Evolutionary conservation across 768 basidiomycete species (phyloP), one percentile per base, ranked within the genome.

Genomic region (Leccinum disarticulatum): DNA sequence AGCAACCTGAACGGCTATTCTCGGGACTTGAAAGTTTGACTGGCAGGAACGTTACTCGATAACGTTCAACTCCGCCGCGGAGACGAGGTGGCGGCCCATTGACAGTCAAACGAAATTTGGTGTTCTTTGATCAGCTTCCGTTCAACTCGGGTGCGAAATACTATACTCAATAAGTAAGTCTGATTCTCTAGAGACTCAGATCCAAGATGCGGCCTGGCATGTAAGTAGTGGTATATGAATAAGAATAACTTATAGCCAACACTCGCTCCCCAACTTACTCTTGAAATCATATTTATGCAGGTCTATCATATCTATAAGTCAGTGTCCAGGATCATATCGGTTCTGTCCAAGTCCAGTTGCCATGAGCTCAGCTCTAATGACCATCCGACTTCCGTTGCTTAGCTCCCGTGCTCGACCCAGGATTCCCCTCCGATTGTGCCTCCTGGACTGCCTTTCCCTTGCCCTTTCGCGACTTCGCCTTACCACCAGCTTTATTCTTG

Each of bases 371-470:
- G 15, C 27, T 52, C 25, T 38, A 31, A 31, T 59, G 43, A 6
- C 43, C 43, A 47, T 28, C 53, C 31, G 47, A 19, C 50, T 63
- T 59, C 10, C 38, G 56, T 28, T 57, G 60, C 17, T 38, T 54
- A n/a, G 43, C 33, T 14, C 22, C 51, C 43, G 17, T 47, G 2
- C 49, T 19, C 6, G 54, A 38, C 3, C 38, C 38, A 17, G 48
- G 8, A 17, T 31, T 27, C 14, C 47, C 30, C 28, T 25, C 53
- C 0, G 47, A 10, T 17, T 35, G 63, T 17, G 11, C 46, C 25
- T 61, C 62, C 2, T n/a, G 38, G 17, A 41, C 38, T 9, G 10
- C 54, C 58, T 56, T 65, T 17, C 35, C 17, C 59, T 62, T 70
- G 14, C 35, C 17, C 59, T 62, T 70, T 4, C 57, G 54, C 7